Percentiles rank a stretch among this genome's conserved stretches.
Evolutionary conservation across 2,329 filamentous ascomycete genomes (phyloP).

Genomic region (Zymoseptoria passerinii): DNA sequence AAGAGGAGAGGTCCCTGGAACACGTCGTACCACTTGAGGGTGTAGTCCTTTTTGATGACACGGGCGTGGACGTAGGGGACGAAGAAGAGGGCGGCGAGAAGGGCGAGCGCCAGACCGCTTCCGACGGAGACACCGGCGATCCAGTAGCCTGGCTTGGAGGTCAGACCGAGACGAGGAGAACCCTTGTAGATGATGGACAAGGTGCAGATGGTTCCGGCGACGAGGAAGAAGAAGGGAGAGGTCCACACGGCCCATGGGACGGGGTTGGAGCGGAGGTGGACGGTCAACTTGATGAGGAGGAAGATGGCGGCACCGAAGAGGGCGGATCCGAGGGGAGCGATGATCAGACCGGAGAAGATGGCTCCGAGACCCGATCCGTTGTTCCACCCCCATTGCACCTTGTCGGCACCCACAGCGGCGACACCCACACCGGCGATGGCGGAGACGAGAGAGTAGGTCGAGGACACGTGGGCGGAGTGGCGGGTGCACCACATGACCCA

Average conservation of each 20-base stretch:
- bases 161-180: conserved; percentile 36
- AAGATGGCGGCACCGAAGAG: conserved; percentile 44
- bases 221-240: conserved; percentile 43
- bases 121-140: conserved; percentile 46
- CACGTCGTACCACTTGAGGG: conserved; percentile 28
- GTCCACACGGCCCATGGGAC: conserved; percentile 43
- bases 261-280: conserved; percentile 43
- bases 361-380: conserved; percentile 38
- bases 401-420: conserved; percentile 41
- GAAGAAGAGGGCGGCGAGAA: conserved; percentile 37
- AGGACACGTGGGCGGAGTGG: conserved; percentile 51
- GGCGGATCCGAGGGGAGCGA: conserved; percentile 42
- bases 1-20: conserved; percentile 30
- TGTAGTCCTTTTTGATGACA: conserved; percentile 27
- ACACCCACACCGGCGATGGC: conserved; percentile 54
- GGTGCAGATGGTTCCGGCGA: conserved; percentile 35
- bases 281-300: conserved; percentile 41
- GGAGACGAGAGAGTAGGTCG: conserved; percentile 54
- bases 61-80: conserved; percentile 28
- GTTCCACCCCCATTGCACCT: conserved; percentile 37
- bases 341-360: conserved; percentile 37
- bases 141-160: conserved; percentile 33
- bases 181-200: conserved; percentile 52
- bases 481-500: conserved; percentile 52
- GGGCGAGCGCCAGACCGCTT: conserved; percentile 27